Conservation (phyloP, 2,329 filamentous ascomycete genomes). For the Botrytis squamosa region DNA sequence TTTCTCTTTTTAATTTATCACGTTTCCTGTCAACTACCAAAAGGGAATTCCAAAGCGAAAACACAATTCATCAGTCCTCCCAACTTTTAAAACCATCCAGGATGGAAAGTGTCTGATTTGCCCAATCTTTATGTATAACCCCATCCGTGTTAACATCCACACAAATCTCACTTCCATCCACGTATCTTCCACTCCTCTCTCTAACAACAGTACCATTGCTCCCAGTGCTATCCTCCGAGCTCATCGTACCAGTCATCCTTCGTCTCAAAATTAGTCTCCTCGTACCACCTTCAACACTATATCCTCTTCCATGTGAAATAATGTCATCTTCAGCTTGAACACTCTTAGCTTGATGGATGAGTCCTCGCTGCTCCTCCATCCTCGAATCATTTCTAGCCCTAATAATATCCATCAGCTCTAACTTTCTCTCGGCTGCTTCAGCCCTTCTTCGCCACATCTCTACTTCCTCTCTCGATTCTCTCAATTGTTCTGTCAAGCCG, state of each 20-base stretch:
- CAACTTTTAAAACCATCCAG: constrained; percentile 10
- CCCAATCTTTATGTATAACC: constrained; percentile 24
- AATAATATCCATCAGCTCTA: constrained; percentile 42
- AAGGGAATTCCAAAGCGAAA: not conserved
- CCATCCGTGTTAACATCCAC: constrained; percentile 10
- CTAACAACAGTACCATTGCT: constrained; percentile 33
- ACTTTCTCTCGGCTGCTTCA: constrained; percentile 53
- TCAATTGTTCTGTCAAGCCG: constrained; percentile 50
- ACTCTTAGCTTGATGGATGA: not conserved
- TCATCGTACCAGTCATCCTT: constrained; percentile 27
- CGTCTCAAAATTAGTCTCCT: constrained; percentile 20
- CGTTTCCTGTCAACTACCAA: not conserved
- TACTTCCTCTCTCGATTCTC: constrained; percentile 45
- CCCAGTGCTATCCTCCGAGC: constrained; percentile 29
- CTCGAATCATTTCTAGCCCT: constrained; percentile 12
- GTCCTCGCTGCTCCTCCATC: not conserved
- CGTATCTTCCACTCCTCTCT: constrained; percentile 16
- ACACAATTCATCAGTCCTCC: not conserved
- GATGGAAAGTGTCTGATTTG: constrained; percentile 15
- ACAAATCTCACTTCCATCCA: constrained; percentile 16
- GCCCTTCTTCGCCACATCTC: constrained; percentile 55
- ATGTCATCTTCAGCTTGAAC: not conserved
- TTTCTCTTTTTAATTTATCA: too few species aligned
- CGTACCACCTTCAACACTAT: constrained; percentile 19
- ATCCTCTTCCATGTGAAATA: not conserved